These are phyloP conservation scores for Extremus antarcticus DNA, from an alignment of 495 filamentous ascomycete species.

Conservation along the genomic window DNA sequence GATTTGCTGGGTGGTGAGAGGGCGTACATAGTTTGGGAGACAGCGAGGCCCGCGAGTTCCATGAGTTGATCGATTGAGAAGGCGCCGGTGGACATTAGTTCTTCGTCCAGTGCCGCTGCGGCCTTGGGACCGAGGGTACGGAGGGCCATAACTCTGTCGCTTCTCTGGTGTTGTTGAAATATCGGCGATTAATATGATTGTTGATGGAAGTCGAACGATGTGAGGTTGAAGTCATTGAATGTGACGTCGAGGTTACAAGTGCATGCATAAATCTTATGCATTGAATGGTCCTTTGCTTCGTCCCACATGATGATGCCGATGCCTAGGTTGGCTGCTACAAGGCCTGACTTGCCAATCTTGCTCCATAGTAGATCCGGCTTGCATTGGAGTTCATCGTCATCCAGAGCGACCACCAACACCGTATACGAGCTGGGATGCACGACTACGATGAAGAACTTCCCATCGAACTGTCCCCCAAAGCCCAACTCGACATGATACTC, in stretches of 20 bases:
- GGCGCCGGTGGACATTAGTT: conserved; percentile 85
- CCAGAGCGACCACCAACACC: background rate
- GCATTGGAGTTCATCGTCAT: background rate
- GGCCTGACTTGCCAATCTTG: background rate
- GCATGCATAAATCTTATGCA: no score
- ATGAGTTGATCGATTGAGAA: conserved; percentile 96
- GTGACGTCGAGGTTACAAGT: no score
- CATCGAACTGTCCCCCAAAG: background rate
- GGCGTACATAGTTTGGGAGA: conserved; percentile 83
- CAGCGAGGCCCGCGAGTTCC: conserved; percentile 88
- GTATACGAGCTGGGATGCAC: background rate
- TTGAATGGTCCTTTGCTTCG: background rate
- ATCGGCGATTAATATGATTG: no score
- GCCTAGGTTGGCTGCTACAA: background rate
- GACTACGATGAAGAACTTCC: background rate
- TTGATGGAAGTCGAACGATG: background rate
- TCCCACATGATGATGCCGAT: background rate
- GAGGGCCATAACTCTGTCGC: no score
- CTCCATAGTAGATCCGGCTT: background rate
- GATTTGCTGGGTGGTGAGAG: conserved; percentile 68
- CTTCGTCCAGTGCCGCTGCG: conserved; percentile 78
- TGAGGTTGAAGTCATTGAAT: background rate
- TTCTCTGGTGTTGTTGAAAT: background rate
- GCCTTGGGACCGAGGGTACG: conserved; percentile 49
- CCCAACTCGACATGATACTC: background rate